Base-by-base conservation (phyloP, 2,329 filamentous ascomycete genomes). In the Talaromyces sp. region DNA sequence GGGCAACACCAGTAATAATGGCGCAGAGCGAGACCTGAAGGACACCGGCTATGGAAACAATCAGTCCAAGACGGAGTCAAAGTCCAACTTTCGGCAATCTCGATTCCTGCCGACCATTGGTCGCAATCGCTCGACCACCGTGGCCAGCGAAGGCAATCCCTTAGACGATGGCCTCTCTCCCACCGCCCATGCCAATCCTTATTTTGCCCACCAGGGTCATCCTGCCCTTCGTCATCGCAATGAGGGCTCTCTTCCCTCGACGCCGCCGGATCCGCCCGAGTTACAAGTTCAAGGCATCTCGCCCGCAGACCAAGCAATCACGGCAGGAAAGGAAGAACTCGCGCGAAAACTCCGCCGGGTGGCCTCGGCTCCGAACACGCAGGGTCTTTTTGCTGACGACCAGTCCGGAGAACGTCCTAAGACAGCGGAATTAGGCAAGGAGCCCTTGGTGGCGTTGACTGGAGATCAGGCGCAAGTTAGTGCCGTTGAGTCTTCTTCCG, bases 201-300 rank as follows among this genome's bases (percentile, higher is more conserved):
- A 99, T 78, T 99, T 98, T 76, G 90, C 88, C 66, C 95, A 98
- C 74, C 95, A 99, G 78, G 95, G 95, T 60, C 92, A 92, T 68
- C 95, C 95, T 4, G 90, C 91, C 65, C 81, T 98, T 69, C 89
- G 93, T 72, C 95, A 99, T 79, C 92, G 96, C 79, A 96, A 98
- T 75, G 91, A 95, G 67, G 90, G 89, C 70, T 97, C 92, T 65
- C 90, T 96, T 38, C 93, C 95, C 14, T 91, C 92, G 13, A 96
- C 93, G 63, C 93, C 95, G 31, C 91, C 93, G 51, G 92, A 96
- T 73, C 96, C 92, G 1, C 93, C 93, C 21, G 86, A 86, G 63
- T 81, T 93, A 66, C 90, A 89, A 77, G 82, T 89, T 59, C 85
- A 90, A 56, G 86, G 87, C 26, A 85, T 86, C 53, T 84, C 86